Evolutionary conservation across 257 asterid genomes (phyloP), one percentile per base, ranked within the genome.

Genomic region (Nicotiana tabacum): DNA sequence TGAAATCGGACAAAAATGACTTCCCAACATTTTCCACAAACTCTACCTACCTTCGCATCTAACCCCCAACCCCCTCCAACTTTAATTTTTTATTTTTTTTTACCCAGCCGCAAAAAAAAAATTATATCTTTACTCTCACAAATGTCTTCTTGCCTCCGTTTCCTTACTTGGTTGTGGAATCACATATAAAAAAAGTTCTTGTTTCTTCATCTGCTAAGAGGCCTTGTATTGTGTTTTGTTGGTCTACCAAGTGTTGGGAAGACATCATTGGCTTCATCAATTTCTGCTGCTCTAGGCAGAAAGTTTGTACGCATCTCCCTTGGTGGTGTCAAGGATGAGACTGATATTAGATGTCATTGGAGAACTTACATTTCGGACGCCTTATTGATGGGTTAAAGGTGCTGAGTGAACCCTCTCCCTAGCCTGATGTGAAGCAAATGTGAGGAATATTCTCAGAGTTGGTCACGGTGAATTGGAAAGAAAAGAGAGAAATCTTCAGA

Each of bases 221-320:
- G 99, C 83, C 97, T 98, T 18, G 91, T 94, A 61, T 87, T 95
- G 92, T 95, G 97, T 87, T 94, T 95, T 88, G 99, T 95, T 85
- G 98, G 99, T 81, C 99, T 98, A 85, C 99, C 98, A 17, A 97
- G 99, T 88, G 98, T 95, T 83, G 97, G 98, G 62, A 95, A 95
- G 92, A 95, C 98, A 66, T 95, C 97, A 69, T 89, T 95, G 86
- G 99, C 99, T 77, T 91, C 99, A 80, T 92, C 99, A 16, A 92
- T 95, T 84, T 97, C 99, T 55, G 90, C 96, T 88, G 96, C 98
- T 84, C 86, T 95, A 89, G 97, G 99, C 80, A 92, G 98, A 90
- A 95, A 95, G 88, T 95, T 94, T 90, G 83, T 91, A 30, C 97
- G 99, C 85, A 92, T 95, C 90, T 92, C 97, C 84, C 91, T 95